A percentile compares a stretch with the other conserved stretches of the same genome.
Evolutionary conservation across 169 alveolate species (phyloP).

Genomic region (Plasmodium inui): DNA sequence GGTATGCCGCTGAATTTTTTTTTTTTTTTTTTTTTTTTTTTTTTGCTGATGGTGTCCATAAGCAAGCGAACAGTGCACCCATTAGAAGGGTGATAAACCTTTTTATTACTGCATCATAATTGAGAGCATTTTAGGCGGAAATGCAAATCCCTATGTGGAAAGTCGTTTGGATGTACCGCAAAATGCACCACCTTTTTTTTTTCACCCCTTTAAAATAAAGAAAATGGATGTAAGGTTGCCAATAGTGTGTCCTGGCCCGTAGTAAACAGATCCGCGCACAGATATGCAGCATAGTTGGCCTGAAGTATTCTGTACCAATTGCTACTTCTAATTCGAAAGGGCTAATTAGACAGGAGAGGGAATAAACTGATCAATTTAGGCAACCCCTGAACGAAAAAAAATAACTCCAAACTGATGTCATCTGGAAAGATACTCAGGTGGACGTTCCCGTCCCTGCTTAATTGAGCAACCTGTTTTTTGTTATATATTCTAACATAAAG

Average conservation of each 20-base stretch:
- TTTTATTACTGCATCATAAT: not conserved
- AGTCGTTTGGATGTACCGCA: not conserved
- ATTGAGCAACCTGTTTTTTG: not conserved
- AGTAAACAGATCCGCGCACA: not conserved
- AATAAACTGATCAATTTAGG: not conserved
- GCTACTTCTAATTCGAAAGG: not conserved
- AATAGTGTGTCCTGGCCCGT: not conserved
- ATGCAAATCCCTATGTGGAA: not conserved
- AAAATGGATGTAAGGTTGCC: not conserved
- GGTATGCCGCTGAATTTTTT: not conserved
- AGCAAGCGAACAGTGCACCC: not conserved
- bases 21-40: not conserved
- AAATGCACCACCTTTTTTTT: not conserved
- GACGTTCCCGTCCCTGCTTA: not conserved
- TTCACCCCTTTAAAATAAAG: not conserved
- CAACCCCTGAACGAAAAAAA: not conserved
- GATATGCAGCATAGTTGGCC: not conserved
- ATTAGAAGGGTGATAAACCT: not conserved
- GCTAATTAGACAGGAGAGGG: not conserved
- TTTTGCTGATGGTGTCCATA: not conserved
- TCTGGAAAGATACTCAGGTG: not conserved
- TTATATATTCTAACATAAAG: not conserved
- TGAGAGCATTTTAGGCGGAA: not conserved
- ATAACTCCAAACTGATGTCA: not conserved
- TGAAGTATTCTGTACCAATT: not conserved